A percentile compares a stretch with the other conserved stretches of the same genome.
Evolutionary conservation across 2,329 filamentous ascomycete genomes (phyloP).

Genomic region (Exophiala viscosa): DNA sequence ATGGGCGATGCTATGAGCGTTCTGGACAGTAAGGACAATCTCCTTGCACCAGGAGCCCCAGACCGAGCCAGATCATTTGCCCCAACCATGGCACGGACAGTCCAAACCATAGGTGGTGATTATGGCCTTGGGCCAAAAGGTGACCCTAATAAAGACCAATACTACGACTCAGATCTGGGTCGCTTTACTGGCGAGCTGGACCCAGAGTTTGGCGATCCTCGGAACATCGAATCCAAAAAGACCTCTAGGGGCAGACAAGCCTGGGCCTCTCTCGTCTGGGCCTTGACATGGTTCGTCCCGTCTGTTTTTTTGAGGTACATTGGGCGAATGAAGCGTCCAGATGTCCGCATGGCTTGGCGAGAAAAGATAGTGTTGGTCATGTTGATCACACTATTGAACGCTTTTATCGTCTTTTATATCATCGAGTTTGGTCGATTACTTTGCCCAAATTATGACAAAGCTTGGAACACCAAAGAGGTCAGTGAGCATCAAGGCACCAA

Average conservation of each 20-base stretch:
- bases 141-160: conserved; percentile 70
- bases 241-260: conserved; percentile 62
- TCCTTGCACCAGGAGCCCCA: conserved; percentile 59
- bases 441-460: conserved; percentile 89
- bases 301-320: conserved; percentile 75
- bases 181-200: conserved; percentile 69
- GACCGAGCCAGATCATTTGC: conserved; percentile 48
- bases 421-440: conserved; percentile 77
- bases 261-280: conserved; percentile 83
- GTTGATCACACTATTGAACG: conserved; percentile 79
- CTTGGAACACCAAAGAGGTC: conserved; percentile 72
- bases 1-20: conserved; percentile 59
- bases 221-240: conserved; percentile 67
- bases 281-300: conserved; percentile 88
- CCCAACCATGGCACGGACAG: conserved; percentile 61
- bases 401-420: conserved; percentile 83
- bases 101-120: conserved; percentile 64
- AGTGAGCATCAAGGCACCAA: conserved; percentile 63
- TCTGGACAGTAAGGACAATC: conserved; percentile 63
- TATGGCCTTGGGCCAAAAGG: conserved; percentile 87
- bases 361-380: conserved; percentile 85
- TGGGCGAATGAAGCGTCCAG: conserved; percentile 93
- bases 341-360: conserved; percentile 95
- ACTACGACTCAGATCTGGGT: conserved; percentile 65
- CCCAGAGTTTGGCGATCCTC: conserved; percentile 71